Conservation (phyloP, 2,329 filamentous ascomycete species). For the Trichoderma hamatum region DNA sequence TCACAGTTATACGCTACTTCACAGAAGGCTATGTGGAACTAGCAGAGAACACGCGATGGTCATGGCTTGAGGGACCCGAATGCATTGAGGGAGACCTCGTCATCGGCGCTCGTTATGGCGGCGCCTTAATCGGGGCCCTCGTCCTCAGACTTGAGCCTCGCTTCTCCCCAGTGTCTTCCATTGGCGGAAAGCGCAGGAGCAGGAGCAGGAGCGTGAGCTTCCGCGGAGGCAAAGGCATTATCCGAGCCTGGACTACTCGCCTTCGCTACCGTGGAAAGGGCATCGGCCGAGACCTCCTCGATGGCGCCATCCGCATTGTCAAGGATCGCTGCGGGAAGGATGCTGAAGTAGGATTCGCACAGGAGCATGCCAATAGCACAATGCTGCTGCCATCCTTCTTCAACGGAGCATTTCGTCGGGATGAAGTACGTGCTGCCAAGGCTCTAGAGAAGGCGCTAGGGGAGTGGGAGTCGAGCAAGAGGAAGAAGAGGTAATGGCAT, state of each 20-base stretch:
- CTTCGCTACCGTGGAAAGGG: slow-evolving; percentile 70
- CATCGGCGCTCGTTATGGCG: slow-evolving; percentile 68
- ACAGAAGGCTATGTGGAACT: slow-evolving; percentile 64
- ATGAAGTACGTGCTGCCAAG: slow-evolving; percentile 60
- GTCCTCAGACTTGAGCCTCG: slow-evolving; percentile 66
- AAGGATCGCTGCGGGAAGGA: slow-evolving; percentile 69
- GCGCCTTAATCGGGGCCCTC: slow-evolving; percentile 70
- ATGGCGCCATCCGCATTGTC: slow-evolving; percentile 70
- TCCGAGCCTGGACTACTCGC: slow-evolving; percentile 82
- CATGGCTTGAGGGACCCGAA: slow-evolving; percentile 56
- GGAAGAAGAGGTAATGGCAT: slow-evolving; percentile 48
- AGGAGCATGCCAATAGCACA: slow-evolving; percentile 74
- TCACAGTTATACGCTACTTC: slow-evolving; percentile 63
- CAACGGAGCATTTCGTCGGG: slow-evolving; percentile 61
- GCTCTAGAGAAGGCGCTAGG: slow-evolving; percentile 55
- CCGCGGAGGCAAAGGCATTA: slow-evolving; percentile 66
- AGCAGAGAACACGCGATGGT: slow-evolving; percentile 64
- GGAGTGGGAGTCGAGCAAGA: slow-evolving; percentile 52
- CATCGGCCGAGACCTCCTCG: slow-evolving; percentile 71
- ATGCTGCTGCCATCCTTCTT: slow-evolving; percentile 66
- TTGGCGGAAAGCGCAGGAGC: slow-evolving; percentile 43
- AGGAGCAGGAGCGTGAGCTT: slow-evolving; percentile 46
- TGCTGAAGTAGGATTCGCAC: slow-evolving; percentile 70
- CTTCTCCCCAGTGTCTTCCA: slow-evolving; percentile 30
- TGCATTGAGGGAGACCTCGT: slow-evolving; percentile 57